Evolutionary conservation across 768 basidiomycete genomes (phyloP).

Genomic region (Lepiota subincarnata): DNA sequence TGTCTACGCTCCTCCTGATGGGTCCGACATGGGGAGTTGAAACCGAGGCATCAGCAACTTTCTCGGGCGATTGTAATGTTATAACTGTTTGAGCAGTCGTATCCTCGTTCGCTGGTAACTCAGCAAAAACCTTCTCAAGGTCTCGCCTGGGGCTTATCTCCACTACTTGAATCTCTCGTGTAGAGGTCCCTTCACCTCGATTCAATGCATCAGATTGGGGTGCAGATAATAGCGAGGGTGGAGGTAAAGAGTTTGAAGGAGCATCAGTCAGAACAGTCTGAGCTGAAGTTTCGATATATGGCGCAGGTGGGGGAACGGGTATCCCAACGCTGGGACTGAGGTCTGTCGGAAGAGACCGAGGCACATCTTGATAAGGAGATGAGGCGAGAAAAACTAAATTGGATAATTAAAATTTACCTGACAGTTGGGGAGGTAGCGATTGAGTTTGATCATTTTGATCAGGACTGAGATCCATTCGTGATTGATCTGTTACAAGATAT

Average conservation of each 20-base stretch:
- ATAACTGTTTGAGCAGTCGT: neutral
- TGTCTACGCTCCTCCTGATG: neutral
- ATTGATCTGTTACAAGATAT: constrained; percentile 4
- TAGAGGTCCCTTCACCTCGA: neutral
- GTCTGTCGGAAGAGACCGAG: neutral
- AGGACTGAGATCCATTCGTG: neutral
- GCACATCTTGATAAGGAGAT: neutral
- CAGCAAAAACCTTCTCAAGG: neutral
- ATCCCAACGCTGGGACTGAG: neutral
- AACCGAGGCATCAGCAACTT: neutral
- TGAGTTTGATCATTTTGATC: neutral
- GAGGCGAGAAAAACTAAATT: neutral
- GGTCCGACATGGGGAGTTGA: neutral
- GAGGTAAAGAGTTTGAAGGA: too few relatives aligned
- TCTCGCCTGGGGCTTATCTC: neutral
- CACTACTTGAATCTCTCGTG: neutral
- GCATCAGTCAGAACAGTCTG: too few relatives aligned
- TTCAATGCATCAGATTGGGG: neutral
- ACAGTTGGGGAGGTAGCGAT: neutral
- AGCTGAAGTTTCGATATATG: too few relatives aligned
- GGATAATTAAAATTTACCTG: neutral
- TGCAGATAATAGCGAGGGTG: too few relatives aligned
- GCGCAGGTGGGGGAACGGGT: too few relatives aligned
- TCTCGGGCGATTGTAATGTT: neutral
- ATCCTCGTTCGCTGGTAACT: neutral